A percentile compares a stretch with the other conserved stretches of the same genome.
Conservation (phyloP, 2,329 filamentous ascomycete species). For the Diplodia seriata region DNA sequence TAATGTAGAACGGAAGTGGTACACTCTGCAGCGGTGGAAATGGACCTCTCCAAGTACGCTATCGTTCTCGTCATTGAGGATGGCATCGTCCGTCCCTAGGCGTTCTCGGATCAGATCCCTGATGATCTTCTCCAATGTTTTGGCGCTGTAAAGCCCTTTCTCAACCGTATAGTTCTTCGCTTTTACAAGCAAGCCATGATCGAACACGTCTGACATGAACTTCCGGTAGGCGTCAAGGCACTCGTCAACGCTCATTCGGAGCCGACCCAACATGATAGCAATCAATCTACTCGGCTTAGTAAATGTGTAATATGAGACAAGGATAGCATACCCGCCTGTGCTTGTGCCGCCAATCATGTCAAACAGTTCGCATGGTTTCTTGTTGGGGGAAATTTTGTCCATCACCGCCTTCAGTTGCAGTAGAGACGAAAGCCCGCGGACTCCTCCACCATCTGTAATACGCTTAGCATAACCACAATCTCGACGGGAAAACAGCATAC, state of each 20-base stretch:
- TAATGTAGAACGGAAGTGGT: too few relatives aligned
- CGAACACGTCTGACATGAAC: conserved; percentile 35
- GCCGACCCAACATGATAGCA: conserved; percentile 38
- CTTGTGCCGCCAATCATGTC: conserved; percentile 18
- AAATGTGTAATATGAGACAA: too few relatives aligned
- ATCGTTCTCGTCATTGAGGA: too few relatives aligned
- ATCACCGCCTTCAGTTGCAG: neutral
- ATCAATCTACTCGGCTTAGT: conserved; percentile 25
- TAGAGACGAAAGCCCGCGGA: neutral
- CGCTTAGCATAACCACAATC: too few relatives aligned
- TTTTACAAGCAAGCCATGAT: neutral
- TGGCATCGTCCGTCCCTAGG: too few relatives aligned
- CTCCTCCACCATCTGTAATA: conserved; percentile 2
- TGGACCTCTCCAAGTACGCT: too few relatives aligned
- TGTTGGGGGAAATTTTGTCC: neutral
- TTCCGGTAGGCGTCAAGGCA: conserved; percentile 34
- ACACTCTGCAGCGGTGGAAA: too few relatives aligned
- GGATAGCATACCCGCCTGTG: neutral
- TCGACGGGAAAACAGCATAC: too few relatives aligned
- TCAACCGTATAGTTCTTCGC: neutral
- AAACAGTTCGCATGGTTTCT: conserved; percentile 3
- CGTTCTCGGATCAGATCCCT: neutral
- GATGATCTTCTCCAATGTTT: too few relatives aligned
- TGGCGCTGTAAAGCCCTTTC: neutral
- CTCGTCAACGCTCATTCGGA: conserved; percentile 35